Conservation (phyloP, 2,329 filamentous ascomycete genomes). For the Sclerotinia borealis region DNA sequence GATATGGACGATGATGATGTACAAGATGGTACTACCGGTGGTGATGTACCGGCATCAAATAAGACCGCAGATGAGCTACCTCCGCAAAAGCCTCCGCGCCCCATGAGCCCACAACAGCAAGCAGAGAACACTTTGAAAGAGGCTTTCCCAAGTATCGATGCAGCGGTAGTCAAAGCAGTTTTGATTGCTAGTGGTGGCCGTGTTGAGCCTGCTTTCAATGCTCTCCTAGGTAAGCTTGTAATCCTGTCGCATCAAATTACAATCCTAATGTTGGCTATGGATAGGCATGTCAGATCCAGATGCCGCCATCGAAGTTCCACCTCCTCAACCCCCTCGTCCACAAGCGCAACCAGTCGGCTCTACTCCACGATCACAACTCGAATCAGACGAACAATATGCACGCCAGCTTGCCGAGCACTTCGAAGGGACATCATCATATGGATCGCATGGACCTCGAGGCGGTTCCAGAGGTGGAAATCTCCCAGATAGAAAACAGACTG, state of each 20-base stretch:
- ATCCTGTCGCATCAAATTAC: background rate
- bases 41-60: conserved; percentile 40
- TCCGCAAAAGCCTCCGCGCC: conserved; percentile 80
- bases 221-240: conserved; percentile 63
- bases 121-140: conserved; percentile 85
- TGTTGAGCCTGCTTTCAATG: conserved; percentile 93
- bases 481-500: conserved; percentile 44
- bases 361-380: conserved; percentile 69
- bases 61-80: conserved; percentile 37
- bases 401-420: conserved; percentile 91
- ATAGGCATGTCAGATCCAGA: conserved; percentile 75
- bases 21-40: conserved; percentile 50
- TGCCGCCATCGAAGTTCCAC: conserved; percentile 51
- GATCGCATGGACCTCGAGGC: conserved; percentile 39
- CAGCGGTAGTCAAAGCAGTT: conserved; percentile 77
- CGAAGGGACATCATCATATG: conserved; percentile 51
- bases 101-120: conserved; percentile 74
- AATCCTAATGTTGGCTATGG: conserved; percentile 10
- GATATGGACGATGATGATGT: conserved; percentile 67
- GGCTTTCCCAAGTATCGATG: conserved; percentile 83
- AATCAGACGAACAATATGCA: conserved; percentile 86
- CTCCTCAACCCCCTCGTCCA: conserved; percentile 77
- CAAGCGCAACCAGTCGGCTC: conserved; percentile 49
- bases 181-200: conserved; percentile 78
- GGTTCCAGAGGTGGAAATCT: conserved; percentile 26